Conservation (phyloP, 1,284 basidiomycete species). For the Testicularia cyperi region DNA sequence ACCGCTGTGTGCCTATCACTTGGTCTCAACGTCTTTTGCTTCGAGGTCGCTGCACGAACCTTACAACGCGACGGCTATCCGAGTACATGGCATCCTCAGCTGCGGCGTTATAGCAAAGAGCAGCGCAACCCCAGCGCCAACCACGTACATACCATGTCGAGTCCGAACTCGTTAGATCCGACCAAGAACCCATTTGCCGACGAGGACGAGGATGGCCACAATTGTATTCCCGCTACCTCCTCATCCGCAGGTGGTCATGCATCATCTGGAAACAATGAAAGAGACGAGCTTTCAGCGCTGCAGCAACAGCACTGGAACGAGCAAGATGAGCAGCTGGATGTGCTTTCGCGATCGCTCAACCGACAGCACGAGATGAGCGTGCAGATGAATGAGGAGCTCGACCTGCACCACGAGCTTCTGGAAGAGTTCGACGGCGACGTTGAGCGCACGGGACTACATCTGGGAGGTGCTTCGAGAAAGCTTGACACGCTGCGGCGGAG, state of each 20-base stretch:
- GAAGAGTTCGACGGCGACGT: slow-evolving; percentile 44
- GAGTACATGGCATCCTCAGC: too few species aligned
- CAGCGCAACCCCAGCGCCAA: too few species aligned
- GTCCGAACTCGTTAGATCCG: too few species aligned
- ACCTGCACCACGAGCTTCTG: slow-evolving; percentile 49
- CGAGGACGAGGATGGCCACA: slow-evolving; percentile 11
- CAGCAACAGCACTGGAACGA: slow-evolving; percentile 39
- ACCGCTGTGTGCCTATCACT: too few species aligned
- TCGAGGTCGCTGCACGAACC: too few species aligned
- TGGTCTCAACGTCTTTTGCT: too few species aligned
- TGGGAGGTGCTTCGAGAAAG: slow-evolving; percentile 45
- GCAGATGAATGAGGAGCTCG: slow-evolving; percentile 58
- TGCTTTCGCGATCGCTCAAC: slow-evolving; percentile 43
- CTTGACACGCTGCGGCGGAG: slow-evolving; percentile 44
- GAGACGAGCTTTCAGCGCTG: slow-evolving; percentile 7
- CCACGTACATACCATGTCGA: too few species aligned
- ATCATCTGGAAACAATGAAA: not conserved
- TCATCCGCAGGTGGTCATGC: too few species aligned
- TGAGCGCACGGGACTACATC: slow-evolving; percentile 42
- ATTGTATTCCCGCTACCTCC: too few species aligned
- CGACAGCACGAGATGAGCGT: slow-evolving; percentile 54
- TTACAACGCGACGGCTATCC: too few species aligned
- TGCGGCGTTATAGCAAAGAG: too few species aligned
- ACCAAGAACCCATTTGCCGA: slow-evolving; percentile 30
- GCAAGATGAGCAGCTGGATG: slow-evolving; percentile 53